Evolutionary conservation across 768 basidiomycete species (phyloP).

Genomic region (Mycena rebaudengoi): DNA sequence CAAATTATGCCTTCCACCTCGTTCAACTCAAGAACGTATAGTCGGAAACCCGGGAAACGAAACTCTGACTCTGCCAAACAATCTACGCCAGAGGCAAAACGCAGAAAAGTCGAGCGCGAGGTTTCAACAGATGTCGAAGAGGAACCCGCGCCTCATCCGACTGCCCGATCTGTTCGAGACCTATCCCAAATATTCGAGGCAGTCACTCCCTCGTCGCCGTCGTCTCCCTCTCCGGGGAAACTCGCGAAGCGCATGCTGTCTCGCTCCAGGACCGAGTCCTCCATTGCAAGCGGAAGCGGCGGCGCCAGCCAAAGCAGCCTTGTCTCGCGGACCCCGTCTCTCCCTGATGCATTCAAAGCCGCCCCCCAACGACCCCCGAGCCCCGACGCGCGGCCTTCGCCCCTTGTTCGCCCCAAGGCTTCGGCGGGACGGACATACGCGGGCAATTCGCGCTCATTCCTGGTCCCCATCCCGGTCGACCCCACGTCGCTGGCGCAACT

Average conservation of each 20-base stretch:
- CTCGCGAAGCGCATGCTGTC: constrained; percentile 78
- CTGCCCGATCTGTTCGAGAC: constrained; percentile 15
- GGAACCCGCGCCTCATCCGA: constrained; percentile 13
- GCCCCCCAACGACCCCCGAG: constrained; percentile 15
- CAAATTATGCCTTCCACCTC: constrained; percentile 25
- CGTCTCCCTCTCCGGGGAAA: constrained; percentile 47
- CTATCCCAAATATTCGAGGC: constrained; percentile 27
- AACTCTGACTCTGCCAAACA: constrained; percentile 9
- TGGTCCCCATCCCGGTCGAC: constrained; percentile 62
- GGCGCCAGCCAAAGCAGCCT: constrained; percentile 21
- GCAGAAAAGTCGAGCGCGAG: constrained; percentile 17
- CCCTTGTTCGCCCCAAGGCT: constrained; percentile 37
- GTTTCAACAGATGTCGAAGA: constrained; percentile 26
- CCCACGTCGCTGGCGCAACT: constrained; percentile 35
- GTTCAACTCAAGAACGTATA: constrained; percentile 23
- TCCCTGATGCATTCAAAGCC: constrained; percentile 25
- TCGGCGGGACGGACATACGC: constrained; percentile 71
- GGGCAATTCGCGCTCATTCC: constrained; percentile 82
- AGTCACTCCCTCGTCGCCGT: constrained; percentile 24
- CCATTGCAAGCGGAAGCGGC: constrained; percentile 43
- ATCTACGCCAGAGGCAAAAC: constrained; percentile 17
- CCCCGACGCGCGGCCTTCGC: constrained; percentile 32
- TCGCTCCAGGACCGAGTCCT: constrained; percentile 71
- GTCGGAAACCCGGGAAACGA: constrained; percentile 20
- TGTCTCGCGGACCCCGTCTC: constrained; percentile 26